Evolutionary conservation across 164 flowering plant genomes (phyloP).

Genomic region (Chimonanthus salicifolius): DNA sequence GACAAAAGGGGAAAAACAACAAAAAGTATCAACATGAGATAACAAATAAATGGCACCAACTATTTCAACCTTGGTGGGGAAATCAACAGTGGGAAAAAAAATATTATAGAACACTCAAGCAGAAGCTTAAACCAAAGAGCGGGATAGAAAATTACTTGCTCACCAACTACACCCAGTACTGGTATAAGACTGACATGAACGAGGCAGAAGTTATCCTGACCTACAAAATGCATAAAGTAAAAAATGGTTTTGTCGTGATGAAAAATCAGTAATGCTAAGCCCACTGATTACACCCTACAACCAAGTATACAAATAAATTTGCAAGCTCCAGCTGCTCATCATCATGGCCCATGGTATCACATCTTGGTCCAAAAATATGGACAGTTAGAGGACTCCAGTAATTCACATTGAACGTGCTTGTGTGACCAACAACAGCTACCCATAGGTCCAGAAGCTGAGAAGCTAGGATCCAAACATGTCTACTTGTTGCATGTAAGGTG

Average conservation of each 20-base stretch:
- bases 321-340: background rate
- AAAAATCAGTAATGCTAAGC: background rate
- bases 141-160: conserved; percentile 54
- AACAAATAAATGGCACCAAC: background rate
- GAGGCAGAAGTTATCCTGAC: conserved; percentile 84
- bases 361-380: background rate
- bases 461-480: background rate
- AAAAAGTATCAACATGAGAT: background rate
- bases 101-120: background rate
- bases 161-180: conserved; percentile 93
- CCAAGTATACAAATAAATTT: background rate
- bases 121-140: conserved; percentile 3
- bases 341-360: background rate
- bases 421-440: background rate
- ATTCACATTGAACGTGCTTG: background rate
- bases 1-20: background rate
- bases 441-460: background rate
- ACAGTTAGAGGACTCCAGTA: background rate
- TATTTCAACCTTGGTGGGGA: background rate
- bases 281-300: background rate
- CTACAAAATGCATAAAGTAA: conserved; percentile 26
- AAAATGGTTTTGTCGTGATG: background rate
- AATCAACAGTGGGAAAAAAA: background rate
- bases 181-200: conserved; percentile 96
- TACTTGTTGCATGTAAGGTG: background rate